phyloP scores from a whole-genome alignment of 192 early-diverging fungal species.

The Coemansia sp. region DNA sequence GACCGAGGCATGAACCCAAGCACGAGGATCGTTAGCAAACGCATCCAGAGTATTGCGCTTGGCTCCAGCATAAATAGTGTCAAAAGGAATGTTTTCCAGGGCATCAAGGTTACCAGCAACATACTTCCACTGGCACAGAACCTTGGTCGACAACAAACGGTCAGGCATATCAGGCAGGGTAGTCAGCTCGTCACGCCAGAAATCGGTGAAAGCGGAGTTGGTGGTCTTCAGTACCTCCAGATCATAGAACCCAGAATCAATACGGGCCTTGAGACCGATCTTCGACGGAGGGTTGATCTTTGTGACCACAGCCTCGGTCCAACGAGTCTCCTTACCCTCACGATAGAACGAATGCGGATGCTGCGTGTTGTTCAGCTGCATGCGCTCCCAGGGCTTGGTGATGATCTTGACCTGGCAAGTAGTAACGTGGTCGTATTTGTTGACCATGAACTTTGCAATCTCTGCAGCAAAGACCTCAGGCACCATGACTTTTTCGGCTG shows the following conservation, averaged over 20 bases:
- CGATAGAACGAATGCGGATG: constrained; percentile 73
- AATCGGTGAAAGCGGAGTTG: constrained; percentile 74
- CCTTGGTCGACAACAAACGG: constrained; percentile 73
- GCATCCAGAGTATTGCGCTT: constrained; percentile 63
- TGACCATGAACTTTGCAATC: constrained; percentile 68
- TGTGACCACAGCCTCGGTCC: constrained; percentile 58
- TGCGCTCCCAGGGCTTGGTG: constrained; percentile 76
- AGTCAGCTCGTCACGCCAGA: constrained; percentile 71
- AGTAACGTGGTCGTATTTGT: constrained; percentile 70
- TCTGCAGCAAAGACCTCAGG: constrained; percentile 73
- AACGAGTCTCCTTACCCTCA: constrained; percentile 69
- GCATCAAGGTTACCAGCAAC: background rate
- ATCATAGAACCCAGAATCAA: constrained; percentile 69
- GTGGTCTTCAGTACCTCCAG: constrained; percentile 83
- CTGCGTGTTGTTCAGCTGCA: constrained; percentile 57
- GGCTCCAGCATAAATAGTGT: constrained; percentile 56
- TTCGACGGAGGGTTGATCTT: constrained; percentile 32
- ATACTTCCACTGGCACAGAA: constrained; percentile 54
- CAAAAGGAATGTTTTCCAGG: constrained; percentile 43
- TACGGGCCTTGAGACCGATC: constrained; percentile 20
- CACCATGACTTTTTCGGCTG: constrained; percentile 62
- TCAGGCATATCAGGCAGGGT: constrained; percentile 74
- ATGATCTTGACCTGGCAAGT: constrained; percentile 64
- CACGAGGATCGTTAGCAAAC: constrained; percentile 71
- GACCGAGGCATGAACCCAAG: constrained; percentile 68